Conservation (phyloP, 176 grass and related monocot species). For the Carex myosuroides region DNA sequence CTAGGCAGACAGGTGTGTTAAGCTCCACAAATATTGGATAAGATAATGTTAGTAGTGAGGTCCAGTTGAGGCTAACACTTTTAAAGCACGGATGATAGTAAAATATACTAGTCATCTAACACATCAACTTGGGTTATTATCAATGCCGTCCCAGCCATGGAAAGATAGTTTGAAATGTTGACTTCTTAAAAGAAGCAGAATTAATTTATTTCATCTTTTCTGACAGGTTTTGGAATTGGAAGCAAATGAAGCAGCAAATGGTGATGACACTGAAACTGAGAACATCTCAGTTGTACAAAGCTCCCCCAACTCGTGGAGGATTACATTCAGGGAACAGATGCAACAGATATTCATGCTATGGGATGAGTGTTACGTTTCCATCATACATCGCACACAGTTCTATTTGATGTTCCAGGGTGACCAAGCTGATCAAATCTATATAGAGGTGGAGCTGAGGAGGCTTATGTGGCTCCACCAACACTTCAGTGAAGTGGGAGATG, state of each 20-base stretch:
- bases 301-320: constrained; percentile 55
- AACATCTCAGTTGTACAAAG: constrained; percentile 31
- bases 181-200: constrained; percentile 17
- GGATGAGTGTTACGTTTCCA: constrained; percentile 75
- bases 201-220: not conserved
- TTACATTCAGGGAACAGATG: constrained; percentile 70
- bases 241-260: constrained; percentile 55
- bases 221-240: constrained; percentile 81
- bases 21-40: not conserved
- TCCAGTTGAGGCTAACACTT: not conserved
- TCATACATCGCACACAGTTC: constrained; percentile 93
- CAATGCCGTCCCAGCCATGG: too few species aligned
- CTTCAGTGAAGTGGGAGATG: constrained; percentile 61
- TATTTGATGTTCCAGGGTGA: constrained; percentile 84
- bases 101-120: too few species aligned
- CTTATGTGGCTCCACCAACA: constrained; percentile 81
- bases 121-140: too few species aligned
- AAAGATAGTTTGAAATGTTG: not conserved
- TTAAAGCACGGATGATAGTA: too few species aligned
- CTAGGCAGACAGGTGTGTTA: too few species aligned
- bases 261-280: constrained; percentile 29
- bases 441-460: constrained; percentile 80
- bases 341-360: constrained; percentile 82
- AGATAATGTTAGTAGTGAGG: too few species aligned
- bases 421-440: constrained; percentile 84